These are phyloP conservation scores for Knufia fluminis DNA, from an alignment of 2,329 filamentous ascomycete species.

Conservation along the genomic window DNA sequence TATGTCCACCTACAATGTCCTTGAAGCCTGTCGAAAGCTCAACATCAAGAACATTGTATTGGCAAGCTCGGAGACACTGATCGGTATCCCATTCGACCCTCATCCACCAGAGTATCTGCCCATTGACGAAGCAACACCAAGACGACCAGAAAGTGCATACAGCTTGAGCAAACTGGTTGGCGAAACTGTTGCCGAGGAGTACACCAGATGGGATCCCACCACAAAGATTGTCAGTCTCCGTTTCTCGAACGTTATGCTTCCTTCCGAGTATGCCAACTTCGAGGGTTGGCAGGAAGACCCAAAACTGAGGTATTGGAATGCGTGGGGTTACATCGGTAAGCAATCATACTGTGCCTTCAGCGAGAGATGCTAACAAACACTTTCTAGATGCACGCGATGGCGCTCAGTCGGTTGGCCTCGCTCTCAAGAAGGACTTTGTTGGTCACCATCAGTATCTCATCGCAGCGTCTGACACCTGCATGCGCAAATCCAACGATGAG, in stretches of 20 bases:
- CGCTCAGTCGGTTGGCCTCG: conserved; percentile 16
- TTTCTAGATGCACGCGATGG: conserved; percentile 33
- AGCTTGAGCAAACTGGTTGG: conserved; percentile 7
- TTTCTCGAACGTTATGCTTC: conserved; percentile 7
- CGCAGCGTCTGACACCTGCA: conserved; percentile 7
- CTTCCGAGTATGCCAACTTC: conserved; percentile 7
- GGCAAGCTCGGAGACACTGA: conserved; percentile 50
- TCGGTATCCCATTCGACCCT: conserved; percentile 51
- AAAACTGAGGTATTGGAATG: conserved; percentile 8
- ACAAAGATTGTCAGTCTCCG: conserved; percentile 7
- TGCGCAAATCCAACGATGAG: conserved; percentile 4
- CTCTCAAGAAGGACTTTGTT: conserved; percentile 2
- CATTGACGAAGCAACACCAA: neutral
- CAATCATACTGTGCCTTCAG: too few relatives aligned
- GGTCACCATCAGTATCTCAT: conserved; percentile 10
- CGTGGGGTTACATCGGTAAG: conserved; percentile 8
- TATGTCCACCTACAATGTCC: conserved; percentile 50
- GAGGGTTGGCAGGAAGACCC: conserved; percentile 8
- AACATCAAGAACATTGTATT: conserved; percentile 54
- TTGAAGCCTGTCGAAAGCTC: conserved; percentile 54
- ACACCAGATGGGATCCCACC: conserved; percentile 5
- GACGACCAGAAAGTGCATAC: conserved; percentile 6
- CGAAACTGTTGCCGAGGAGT: conserved; percentile 4
- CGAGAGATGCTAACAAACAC: conserved; percentile 29
- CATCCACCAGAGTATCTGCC: conserved; percentile 2